These are phyloP conservation scores for Miscanthus lutarioriparius DNA, from an alignment of 176 grass and related monocot species.

Conservation along the genomic window DNA sequence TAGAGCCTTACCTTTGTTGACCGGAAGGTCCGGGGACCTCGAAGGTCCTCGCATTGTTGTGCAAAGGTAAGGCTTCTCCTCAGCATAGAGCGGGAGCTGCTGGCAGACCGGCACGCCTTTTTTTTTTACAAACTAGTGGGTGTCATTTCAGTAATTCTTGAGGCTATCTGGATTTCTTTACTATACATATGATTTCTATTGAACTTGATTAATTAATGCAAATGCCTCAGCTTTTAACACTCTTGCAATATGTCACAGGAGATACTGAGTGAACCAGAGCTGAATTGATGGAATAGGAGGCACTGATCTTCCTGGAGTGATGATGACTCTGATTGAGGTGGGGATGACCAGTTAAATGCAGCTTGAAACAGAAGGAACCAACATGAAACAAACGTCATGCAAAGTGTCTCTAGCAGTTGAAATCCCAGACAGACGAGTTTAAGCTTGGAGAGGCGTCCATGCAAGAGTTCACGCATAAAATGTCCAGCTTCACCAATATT, in stretches of 20 bases:
- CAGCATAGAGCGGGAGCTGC: too few species aligned
- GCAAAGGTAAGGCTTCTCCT: too few species aligned
- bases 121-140: neutral
- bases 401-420: slow-evolving; percentile 42
- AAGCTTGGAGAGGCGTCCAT: slow-evolving; percentile 83
- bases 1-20: too few species aligned
- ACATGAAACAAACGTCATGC: too few species aligned
- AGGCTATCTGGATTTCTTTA: neutral
- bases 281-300: slow-evolving; percentile 90
- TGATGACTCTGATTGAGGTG: slow-evolving; percentile 84
- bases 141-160: neutral
- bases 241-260: slow-evolving; percentile 51
- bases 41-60: too few species aligned
- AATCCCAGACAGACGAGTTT: slow-evolving; percentile 51
- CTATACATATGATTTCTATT: slow-evolving; percentile 2
- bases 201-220: slow-evolving; percentile 1
- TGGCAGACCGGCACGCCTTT: too few species aligned
- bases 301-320: slow-evolving; percentile 62
- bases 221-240: neutral
- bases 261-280: slow-evolving; percentile 72
- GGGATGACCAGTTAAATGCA: slow-evolving; percentile 78
- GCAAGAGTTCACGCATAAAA: slow-evolving; percentile 87
- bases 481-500: slow-evolving; percentile 90
- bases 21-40: too few species aligned
- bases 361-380: slow-evolving; percentile 79